Evolutionary conservation across 208 protist species (phyloP), one percentile per base, ranked within the genome.

Genomic region (Crithidia expoeki): DNA sequence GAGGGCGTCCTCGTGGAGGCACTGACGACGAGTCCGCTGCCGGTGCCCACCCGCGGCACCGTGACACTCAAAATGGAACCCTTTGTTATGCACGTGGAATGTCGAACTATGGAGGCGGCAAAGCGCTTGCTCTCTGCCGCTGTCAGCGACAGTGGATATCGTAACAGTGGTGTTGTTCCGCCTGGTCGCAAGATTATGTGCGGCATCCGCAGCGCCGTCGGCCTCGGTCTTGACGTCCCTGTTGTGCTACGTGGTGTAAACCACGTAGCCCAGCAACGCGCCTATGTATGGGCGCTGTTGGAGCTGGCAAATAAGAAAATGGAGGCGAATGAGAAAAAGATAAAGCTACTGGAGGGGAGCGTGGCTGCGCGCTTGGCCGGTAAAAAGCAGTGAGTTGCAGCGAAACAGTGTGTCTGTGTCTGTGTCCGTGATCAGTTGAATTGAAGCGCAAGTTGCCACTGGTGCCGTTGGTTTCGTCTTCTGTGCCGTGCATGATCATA

Each of bases 1-100:
- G 88, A 84, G 47, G 90, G 90, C 19, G 71, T 77, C 9, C 74
- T 90, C 19, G 65, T 74, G n/a, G 32, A 65, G 4, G 51, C 38
- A 44, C 30, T 30, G 11, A 23, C 56, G 2, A 25, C 17, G 19
- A 21, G 7, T 11, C 32, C 51, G 2, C 79, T 70, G 1, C 23
- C 55, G 19, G 56, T 84, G 5, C 90, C 90, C 1, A 51, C 55
- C 1, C 47, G 68, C 53, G 88, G 91, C 23, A 89, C 74, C 11
- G 46, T 96, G 5, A 75, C 76, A 28, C 67, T 96, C 23, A 96
- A 96, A 51, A 88, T 94, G 86, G 91, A 96, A 70, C 91, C 91
- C 3, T 94, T 92, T 55, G 88, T 96, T 1, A 92, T 96, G 88
- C 91, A 96, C 70, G 87, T 96, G 36, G 80, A 84, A 73, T 96